Conservation (phyloP, 2,329 filamentous ascomycete genomes). For the Chaetomium strumarium region DNA sequence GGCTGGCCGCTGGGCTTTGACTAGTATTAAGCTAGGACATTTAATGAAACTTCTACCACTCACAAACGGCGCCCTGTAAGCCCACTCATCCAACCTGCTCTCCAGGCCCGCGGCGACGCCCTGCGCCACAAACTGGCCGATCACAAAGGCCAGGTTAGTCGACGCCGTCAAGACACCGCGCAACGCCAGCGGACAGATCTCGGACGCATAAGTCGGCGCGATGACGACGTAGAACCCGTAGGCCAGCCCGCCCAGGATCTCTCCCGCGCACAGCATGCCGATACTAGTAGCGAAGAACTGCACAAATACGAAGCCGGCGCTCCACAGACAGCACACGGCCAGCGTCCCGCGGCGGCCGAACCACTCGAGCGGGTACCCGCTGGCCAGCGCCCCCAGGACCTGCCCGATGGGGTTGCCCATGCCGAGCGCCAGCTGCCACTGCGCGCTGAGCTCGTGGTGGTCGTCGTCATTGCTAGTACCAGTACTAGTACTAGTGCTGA, state of each 20-base stretch:
- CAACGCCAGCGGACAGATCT: constrained; percentile 49
- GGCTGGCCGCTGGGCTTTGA: neutral
- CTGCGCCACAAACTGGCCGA: constrained; percentile 52
- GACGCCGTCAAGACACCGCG: constrained; percentile 53
- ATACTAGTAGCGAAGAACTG: constrained; percentile 57
- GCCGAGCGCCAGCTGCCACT: constrained; percentile 43
- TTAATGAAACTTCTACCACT: neutral
- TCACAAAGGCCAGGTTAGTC: constrained; percentile 58
- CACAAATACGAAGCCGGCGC: constrained; percentile 51
- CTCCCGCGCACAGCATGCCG: constrained; percentile 51
- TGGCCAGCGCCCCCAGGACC: constrained; percentile 48
- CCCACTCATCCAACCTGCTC: constrained; percentile 39
- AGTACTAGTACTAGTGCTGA: too few relatives aligned
- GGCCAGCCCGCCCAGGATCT: constrained; percentile 55
- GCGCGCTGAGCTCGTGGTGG: constrained; percentile 36
- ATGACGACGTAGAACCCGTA: constrained; percentile 57
- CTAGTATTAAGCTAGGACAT: neutral
- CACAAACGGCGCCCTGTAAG: constrained; percentile 41
- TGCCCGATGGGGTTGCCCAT: constrained; percentile 54
- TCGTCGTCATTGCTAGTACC: constrained; percentile 27
- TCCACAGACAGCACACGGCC: constrained; percentile 39
- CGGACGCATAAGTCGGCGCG: constrained; percentile 50
- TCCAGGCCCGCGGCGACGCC: constrained; percentile 40
- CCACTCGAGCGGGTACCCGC: constrained; percentile 41
- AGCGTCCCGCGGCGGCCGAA: constrained; percentile 43